Percentiles rank a stretch among this genome's conserved stretches.
phyloP scores from a whole-genome alignment of 495 filamentous ascomycete species.

The Aspergillus sparsus region DNA sequence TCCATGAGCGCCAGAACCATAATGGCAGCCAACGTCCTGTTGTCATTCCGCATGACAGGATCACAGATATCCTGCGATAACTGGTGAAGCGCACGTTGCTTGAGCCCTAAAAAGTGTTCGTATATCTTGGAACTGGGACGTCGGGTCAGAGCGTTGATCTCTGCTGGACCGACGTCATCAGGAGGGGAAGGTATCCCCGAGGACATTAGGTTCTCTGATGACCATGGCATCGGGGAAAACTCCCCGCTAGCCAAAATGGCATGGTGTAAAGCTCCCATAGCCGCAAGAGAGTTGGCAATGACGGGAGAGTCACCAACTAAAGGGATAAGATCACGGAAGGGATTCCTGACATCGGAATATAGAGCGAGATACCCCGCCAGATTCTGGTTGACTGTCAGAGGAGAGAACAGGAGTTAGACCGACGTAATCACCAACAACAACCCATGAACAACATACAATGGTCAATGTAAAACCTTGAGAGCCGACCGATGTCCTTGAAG shows the following conservation, averaged over 20 bases:
- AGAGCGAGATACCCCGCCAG: slow-evolving; percentile 40
- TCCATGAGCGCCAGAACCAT: slow-evolving; percentile 48
- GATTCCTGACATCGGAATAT: slow-evolving; percentile 44
- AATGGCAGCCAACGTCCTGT: slow-evolving; percentile 43
- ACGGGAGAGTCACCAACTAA: slow-evolving; percentile 44
- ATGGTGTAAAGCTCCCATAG: slow-evolving; percentile 47
- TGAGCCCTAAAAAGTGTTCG: slow-evolving; percentile 45
- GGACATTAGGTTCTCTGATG: slow-evolving; percentile 26
- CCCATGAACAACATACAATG: slow-evolving; percentile 37
- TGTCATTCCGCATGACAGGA: slow-evolving; percentile 41
- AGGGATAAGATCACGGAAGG: slow-evolving; percentile 42
- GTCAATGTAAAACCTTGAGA: slow-evolving; percentile 42
- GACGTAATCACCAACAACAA: not conserved
- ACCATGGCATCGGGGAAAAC: slow-evolving; percentile 41
- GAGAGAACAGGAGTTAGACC: slow-evolving; percentile 10
- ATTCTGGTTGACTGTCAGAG: slow-evolving; percentile 36
- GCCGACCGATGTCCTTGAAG: slow-evolving; percentile 40
- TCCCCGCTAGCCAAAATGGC: slow-evolving; percentile 40
- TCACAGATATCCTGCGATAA: slow-evolving; percentile 41
- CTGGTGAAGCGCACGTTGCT: slow-evolving; percentile 46
- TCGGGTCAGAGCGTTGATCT: slow-evolving; percentile 32
- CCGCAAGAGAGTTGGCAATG: slow-evolving; percentile 40
- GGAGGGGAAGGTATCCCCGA: slow-evolving; percentile 25
- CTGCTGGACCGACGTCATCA: slow-evolving; percentile 33
- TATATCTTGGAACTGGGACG: slow-evolving; percentile 37